Evolutionary conservation across 2,329 filamentous ascomycete genomes (phyloP).

Genomic region (Chalara sp.): DNA sequence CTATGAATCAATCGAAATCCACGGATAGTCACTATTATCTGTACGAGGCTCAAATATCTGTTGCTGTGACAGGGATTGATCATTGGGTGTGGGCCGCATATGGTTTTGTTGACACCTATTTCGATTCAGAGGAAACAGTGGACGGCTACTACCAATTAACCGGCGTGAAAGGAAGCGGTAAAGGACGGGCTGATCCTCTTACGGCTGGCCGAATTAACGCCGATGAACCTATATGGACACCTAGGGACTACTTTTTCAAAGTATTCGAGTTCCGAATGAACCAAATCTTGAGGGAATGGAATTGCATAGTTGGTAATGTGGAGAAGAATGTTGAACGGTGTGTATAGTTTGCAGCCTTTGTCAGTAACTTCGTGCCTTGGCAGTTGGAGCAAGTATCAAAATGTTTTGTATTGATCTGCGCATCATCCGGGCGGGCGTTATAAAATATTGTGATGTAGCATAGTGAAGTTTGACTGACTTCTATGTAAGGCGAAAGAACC

Average conservation of each 20-base stretch:
- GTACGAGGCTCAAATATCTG: constrained; percentile 7
- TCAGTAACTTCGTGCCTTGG: no score
- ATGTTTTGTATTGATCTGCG: no score
- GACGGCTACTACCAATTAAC: constrained; percentile 1
- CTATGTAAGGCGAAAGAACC: not conserved
- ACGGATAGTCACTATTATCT: not conserved
- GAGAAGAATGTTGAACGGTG: constrained; percentile 4
- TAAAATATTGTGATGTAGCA: not conserved
- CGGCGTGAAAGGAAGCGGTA: not conserved
- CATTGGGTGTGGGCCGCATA: constrained; percentile 5
- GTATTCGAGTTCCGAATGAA: constrained; percentile 6
- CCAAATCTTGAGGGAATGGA: constrained; percentile 7
- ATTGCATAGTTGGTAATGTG: constrained; percentile 1
- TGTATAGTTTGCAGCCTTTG: not conserved
- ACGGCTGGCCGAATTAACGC: constrained; percentile 2
- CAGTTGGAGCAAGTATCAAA: no score
- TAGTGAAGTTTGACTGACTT: not conserved
- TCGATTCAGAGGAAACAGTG: constrained; percentile 4
- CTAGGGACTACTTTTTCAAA: constrained; percentile 10
- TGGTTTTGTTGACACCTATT: constrained; percentile 8
- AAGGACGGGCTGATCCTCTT: constrained; percentile 7
- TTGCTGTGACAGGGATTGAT: constrained; percentile 7
- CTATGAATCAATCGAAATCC: constrained; percentile 2
- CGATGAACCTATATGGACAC: constrained; percentile 5
- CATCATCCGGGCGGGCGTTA: not conserved